phyloP scores from a whole-genome alignment of 768 basidiomycete species.

The Calocybe indica region DNA sequence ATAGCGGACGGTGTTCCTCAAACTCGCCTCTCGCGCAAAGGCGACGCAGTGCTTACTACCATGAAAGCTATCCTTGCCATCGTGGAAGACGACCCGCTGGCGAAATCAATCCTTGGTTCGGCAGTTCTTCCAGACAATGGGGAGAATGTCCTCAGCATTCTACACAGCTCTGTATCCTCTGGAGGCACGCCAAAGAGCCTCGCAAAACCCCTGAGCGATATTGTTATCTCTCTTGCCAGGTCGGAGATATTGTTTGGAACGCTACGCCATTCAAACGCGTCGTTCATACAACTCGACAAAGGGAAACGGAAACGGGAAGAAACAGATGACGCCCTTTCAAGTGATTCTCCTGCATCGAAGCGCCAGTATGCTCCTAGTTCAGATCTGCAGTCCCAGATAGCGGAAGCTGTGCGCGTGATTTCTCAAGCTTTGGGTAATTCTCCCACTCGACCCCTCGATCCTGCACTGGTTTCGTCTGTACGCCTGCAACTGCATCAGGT shows the following conservation, averaged over 20 bases:
- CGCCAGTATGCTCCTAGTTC: constrained; percentile 37
- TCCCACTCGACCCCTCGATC: constrained; percentile 41
- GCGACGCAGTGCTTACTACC: constrained; percentile 56
- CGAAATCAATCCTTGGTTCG: constrained; percentile 46
- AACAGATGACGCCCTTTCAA: constrained; percentile 29
- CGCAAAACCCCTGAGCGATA: constrained; percentile 52
- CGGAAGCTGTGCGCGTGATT: constrained; percentile 55
- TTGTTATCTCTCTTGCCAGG: constrained; percentile 59
- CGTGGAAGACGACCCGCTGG: constrained; percentile 49
- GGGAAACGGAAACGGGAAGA: constrained; percentile 75
- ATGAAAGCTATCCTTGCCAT: constrained; percentile 58
- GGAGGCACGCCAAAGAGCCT: constrained; percentile 46
- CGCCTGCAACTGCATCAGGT: constrained; percentile 70
- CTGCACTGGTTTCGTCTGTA: constrained; percentile 61
- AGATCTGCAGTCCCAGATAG: constrained; percentile 49
- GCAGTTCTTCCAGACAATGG: constrained; percentile 43
- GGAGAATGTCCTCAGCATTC: constrained; percentile 49
- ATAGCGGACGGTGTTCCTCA: constrained; percentile 9
- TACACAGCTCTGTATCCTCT: constrained; percentile 42
- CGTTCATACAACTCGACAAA: constrained; percentile 57
- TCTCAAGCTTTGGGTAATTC: constrained; percentile 40
- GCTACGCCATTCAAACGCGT: constrained; percentile 56
- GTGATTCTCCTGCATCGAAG: constrained; percentile 32
- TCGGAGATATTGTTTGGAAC: constrained; percentile 62
- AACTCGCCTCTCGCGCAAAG: constrained; percentile 30